Base-by-base conservation (phyloP, 2,329 filamentous ascomycete species). In the Dactylellina cionopaga region DNA sequence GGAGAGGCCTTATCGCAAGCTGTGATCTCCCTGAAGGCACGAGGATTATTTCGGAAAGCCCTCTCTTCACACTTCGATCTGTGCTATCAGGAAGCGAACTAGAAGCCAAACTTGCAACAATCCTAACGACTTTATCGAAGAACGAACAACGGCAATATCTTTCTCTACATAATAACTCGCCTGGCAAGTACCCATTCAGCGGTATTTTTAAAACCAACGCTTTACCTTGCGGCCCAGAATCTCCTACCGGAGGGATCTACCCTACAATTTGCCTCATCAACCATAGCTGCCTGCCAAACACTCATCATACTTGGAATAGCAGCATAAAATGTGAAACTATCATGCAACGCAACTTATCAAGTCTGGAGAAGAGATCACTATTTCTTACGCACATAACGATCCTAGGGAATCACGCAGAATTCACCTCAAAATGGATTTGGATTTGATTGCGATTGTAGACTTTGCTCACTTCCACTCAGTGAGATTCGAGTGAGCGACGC, bases 1-100 rank as follows among this genome's bases (percentile, higher is more conserved):
- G 82, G 1, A 79, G 79, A 78, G 81, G 81, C 5, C 77, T 84
- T 5, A 70, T 83, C 49, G 81, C 82, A 7, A 77, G 39, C 5
- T 51, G 70, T 19, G 73, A 79, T 47, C 82, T 83, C 63, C 60
- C 77, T 2, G 80, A 76, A 64, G 81, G 81, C 43, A 82, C 80
- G 6, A 77, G 79, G 24, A 80, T 83, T 58, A 73, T 83, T 27
- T 79, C 75, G 15, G 82, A 83, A 76, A 64, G 76, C 3, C 79
- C 81, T 1, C 75, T 83, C 39, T 76, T 83, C 71, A 81, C 77
- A 6, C 3, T 63, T 72, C 51, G 4, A 17, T 17, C 25, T 29
- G 7, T 19, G 27, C 41, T 41, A 17, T 5, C 3, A 13, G 27
- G 17, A 41, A 3, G 9, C 11, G n/a, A n/a, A n/a, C 24, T 49